These are phyloP conservation scores for Lecanicillium sp. DNA, from an alignment of 2,329 filamentous ascomycete species.

Conservation along the genomic window DNA sequence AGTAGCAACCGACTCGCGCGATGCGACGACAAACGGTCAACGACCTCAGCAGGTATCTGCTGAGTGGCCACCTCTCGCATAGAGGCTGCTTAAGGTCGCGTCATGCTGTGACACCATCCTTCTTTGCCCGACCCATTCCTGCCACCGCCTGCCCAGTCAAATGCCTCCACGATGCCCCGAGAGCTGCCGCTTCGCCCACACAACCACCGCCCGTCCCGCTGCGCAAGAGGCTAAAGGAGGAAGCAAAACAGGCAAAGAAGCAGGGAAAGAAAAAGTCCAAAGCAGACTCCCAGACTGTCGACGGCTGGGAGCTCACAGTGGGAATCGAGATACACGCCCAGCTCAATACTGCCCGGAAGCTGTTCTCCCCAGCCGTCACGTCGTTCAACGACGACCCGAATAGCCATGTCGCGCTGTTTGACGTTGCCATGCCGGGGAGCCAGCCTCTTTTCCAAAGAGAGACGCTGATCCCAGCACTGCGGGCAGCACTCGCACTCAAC, in stretches of 20 bases:
- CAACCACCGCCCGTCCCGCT: constrained; percentile 37
- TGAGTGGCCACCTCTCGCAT: constrained; percentile 33
- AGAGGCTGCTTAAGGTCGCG: constrained; percentile 29
- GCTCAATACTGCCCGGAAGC: constrained; percentile 78
- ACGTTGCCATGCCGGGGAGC: constrained; percentile 79
- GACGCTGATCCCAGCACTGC: constrained; percentile 78
- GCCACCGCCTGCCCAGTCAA: constrained; percentile 13
- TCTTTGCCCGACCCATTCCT: constrained; percentile 8
- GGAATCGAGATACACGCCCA: constrained; percentile 97
- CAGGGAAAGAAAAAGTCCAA: constrained; percentile 43
- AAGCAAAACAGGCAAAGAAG: constrained; percentile 62
- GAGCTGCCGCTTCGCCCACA: constrained; percentile 13
- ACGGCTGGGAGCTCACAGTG: constrained; percentile 86
- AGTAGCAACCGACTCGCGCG: constrained; percentile 2
- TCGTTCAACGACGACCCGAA: constrained; percentile 66
- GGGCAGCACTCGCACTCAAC: constrained; percentile 76
- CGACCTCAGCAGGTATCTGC: constrained; percentile 40
- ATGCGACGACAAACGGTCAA: constrained; percentile 38
- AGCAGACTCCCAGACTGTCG: constrained; percentile 39
- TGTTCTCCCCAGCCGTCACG: constrained; percentile 70
- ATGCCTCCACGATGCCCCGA: constrained; percentile 22
- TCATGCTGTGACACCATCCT: constrained; percentile 11
- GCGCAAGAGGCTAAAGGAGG: constrained; percentile 65
- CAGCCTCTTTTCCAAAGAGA: constrained; percentile 80
- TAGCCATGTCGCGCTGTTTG: constrained; percentile 80